phyloP scores from a whole-genome alignment of 768 basidiomycete genomes.

The Hygrophorus pudorinus region DNA sequence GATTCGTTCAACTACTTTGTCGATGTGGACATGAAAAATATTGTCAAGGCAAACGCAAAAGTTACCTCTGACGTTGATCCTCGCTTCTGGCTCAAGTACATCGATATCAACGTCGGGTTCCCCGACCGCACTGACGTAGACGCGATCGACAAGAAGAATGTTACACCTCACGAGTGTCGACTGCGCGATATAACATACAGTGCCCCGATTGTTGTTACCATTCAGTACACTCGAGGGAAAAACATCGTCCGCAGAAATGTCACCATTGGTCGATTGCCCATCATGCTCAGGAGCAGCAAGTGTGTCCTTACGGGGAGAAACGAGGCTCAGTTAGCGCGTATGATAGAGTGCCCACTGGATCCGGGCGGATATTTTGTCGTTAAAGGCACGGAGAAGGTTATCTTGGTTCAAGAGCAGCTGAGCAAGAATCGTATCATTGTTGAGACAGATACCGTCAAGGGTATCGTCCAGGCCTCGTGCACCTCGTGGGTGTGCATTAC shows the following conservation, averaged over 20 bases:
- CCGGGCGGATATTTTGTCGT: slow-evolving; percentile 99
- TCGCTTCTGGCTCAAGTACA: slow-evolving; percentile 93
- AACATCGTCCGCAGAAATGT: slow-evolving; percentile 83
- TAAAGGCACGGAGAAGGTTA: slow-evolving; percentile 98
- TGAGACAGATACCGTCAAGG: slow-evolving; percentile 85
- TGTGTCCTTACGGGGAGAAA: slow-evolving; percentile 77
- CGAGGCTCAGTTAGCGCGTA: slow-evolving; percentile 78
- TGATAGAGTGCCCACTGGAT: slow-evolving; percentile 96
- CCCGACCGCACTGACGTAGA: slow-evolving; percentile 84
- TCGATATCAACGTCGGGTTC: slow-evolving; percentile 86
- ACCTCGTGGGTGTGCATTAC: slow-evolving; percentile 62
- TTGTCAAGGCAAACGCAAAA: slow-evolving; percentile 87
- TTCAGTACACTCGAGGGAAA: slow-evolving; percentile 90
- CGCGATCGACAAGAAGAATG: slow-evolving; percentile 56
- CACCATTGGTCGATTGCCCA: slow-evolving; percentile 83
- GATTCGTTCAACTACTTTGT: slow-evolving; percentile 99
- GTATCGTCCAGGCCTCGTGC: slow-evolving; percentile 87
- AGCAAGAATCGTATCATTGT: slow-evolving; percentile 99
- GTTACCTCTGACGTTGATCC: slow-evolving; percentile 97
- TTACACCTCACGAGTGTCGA: slow-evolving; percentile 96
- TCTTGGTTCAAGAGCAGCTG: slow-evolving; percentile 95
- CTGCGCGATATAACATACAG: slow-evolving; percentile 92
- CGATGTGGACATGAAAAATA: slow-evolving; percentile 93
- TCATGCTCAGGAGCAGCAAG: slow-evolving; percentile 95
- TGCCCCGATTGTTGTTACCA: slow-evolving; percentile 87